These are phyloP conservation scores for Penicilliopsis zonata DNA, from an alignment of 495 filamentous ascomycete species.

Conservation along the genomic window DNA sequence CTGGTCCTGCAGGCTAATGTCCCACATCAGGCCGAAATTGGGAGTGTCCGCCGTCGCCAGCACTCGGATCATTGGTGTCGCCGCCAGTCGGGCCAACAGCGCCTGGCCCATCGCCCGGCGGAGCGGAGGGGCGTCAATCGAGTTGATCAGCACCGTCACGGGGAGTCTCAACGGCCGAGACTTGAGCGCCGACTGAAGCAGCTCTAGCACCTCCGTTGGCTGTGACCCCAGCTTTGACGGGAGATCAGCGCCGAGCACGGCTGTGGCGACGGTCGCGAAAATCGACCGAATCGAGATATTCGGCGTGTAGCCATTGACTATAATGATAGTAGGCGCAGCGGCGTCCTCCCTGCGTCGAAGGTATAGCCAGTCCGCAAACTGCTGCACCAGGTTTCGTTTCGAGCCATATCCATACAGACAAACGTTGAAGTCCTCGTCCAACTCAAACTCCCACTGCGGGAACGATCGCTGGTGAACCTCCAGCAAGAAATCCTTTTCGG, in stretches of 20 bases:
- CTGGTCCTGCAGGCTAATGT: slow-evolving; percentile 61
- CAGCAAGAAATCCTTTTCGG: slow-evolving; percentile 59
- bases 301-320: slow-evolving; percentile 80
- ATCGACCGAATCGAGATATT: slow-evolving; percentile 69
- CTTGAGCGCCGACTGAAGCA: slow-evolving; percentile 47
- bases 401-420: slow-evolving; percentile 90
- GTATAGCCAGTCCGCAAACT: slow-evolving; percentile 67
- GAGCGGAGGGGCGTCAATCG: slow-evolving; percentile 67
- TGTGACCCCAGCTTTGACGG: slow-evolving; percentile 46
- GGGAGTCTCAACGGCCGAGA: slow-evolving; percentile 20
- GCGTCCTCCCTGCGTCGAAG: slow-evolving; percentile 18
- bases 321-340: slow-evolving; percentile 50
- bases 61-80: slow-evolving; percentile 61
- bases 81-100: slow-evolving; percentile 62
- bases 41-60: slow-evolving; percentile 78
- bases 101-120: slow-evolving; percentile 58
- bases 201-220: slow-evolving; percentile 52
- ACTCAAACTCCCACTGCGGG: slow-evolving; percentile 86
- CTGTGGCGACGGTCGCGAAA: slow-evolving; percentile 57
- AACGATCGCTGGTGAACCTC: slow-evolving; percentile 71
- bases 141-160: slow-evolving; percentile 70
- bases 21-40: slow-evolving; percentile 81
- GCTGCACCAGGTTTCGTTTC: slow-evolving; percentile 62
- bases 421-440: slow-evolving; percentile 78
- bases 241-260: slow-evolving; percentile 44